Conservation (phyloP, 2,329 filamentous ascomycete genomes). For the Cryphonectria radicalis region DNA sequence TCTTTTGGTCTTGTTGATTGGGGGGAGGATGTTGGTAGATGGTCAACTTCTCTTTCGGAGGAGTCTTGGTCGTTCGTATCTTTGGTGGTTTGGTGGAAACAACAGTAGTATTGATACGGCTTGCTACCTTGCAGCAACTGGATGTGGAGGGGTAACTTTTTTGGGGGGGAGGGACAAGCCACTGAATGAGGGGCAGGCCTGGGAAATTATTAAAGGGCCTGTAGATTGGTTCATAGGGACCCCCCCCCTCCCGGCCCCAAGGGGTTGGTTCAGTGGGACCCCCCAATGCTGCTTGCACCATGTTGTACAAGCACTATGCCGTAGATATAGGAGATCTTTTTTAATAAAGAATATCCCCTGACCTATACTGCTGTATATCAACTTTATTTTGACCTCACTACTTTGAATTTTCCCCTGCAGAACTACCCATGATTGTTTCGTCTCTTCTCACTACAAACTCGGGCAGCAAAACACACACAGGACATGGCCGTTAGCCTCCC, state of each 20-base stretch:
- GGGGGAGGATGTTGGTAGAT: not conserved
- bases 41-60: not conserved
- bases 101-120: no score
- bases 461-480: not conserved
- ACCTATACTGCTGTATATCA: not conserved
- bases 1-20: not conserved
- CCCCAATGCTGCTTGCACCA: no score
- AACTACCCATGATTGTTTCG: not conserved
- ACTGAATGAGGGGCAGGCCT: not conserved
- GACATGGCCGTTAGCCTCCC: not conserved
- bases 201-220: not conserved
- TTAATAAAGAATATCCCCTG: not conserved
- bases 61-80: no score
- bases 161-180: not conserved
- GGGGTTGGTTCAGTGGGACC: no score
- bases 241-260: no score
- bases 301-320: not conserved
- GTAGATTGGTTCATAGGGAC: not conserved
- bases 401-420: no score
- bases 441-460: not conserved
- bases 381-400: constrained; percentile 8
- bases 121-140: no score
- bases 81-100: not conserved
- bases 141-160: constrained; percentile 11
- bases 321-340: not conserved